Conservation (phyloP, 225 moss, liverwort and hornwort species). For the Bryum argenteum region DNA sequence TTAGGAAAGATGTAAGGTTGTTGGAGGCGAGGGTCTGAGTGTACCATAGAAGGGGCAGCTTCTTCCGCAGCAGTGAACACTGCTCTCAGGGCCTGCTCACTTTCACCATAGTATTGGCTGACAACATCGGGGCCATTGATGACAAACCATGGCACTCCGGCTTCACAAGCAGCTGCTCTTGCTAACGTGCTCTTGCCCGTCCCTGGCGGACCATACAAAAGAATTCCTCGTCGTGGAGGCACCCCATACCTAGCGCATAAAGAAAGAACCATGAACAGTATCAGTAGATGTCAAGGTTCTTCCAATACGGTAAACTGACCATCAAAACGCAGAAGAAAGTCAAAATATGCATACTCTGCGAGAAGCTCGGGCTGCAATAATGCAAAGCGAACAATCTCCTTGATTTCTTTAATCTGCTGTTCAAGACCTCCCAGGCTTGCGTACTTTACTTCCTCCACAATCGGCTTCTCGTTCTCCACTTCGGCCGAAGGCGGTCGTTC, state of each 20-base stretch:
- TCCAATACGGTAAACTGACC: conserved; percentile 12
- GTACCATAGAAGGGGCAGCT: conserved; percentile 88
- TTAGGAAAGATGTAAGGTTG: too few species aligned
- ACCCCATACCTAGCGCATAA: conserved; percentile 67
- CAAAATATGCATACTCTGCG: conserved; percentile 50
- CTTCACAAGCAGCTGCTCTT: conserved; percentile 96
- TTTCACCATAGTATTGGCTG: conserved; percentile 91
- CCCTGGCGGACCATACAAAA: conserved; percentile 90
- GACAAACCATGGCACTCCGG: conserved; percentile 78
- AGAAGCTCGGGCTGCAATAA: conserved; percentile 73
- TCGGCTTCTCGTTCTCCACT: conserved; percentile 33
- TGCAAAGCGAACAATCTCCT: conserved; percentile 85
- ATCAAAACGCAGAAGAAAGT: not conserved
- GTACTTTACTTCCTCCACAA: conserved; percentile 60
- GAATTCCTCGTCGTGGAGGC: conserved; percentile 81
- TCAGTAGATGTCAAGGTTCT: conserved; percentile 20
- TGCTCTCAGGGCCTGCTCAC: conserved; percentile 77
- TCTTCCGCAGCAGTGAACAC: conserved; percentile 74
- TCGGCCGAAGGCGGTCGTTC: conserved; percentile 28
- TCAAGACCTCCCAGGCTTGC: conserved; percentile 82
- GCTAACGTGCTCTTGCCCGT: conserved; percentile 97
- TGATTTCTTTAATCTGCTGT: conserved; percentile 74
- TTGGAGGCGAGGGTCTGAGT: conserved; percentile 5
- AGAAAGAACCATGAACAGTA: conserved; percentile 2
- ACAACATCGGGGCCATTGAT: conserved; percentile 96